Percentiles rank a stretch among this genome's conserved stretches.
phyloP scores from a whole-genome alignment of 2,329 filamentous ascomycete species.

The Magnaporthiopsis incrustans region DNA sequence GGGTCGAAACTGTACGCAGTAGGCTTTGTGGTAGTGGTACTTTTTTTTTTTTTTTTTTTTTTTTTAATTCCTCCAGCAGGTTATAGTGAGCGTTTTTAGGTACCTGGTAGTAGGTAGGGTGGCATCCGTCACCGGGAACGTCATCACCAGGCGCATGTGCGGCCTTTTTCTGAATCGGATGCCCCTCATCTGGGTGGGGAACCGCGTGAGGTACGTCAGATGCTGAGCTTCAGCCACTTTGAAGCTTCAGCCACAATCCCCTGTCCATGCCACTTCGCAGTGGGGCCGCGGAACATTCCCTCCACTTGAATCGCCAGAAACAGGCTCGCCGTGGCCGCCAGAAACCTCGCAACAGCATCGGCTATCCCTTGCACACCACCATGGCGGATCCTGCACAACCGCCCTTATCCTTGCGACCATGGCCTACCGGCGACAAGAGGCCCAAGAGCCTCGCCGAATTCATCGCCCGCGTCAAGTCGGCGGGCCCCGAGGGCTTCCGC shows the following conservation, averaged over 20 bases:
- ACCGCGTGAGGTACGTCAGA: neutral
- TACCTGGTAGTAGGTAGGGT: neutral
- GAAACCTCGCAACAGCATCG: neutral
- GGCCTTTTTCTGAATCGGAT: neutral
- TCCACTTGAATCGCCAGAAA: too few species aligned
- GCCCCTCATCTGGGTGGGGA: neutral
- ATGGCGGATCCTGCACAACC: conserved; percentile 14
- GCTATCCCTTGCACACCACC: neutral
- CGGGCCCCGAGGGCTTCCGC: conserved; percentile 74
- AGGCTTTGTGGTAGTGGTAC: too few species aligned
- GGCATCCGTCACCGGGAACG: neutral
- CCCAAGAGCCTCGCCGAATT: conserved; percentile 61
- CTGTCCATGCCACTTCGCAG: neutral
- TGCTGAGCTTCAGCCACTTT: neutral
- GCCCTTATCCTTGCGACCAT: conserved; percentile 54
- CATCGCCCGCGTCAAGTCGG: conserved; percentile 65
- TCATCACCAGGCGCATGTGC: neutral
- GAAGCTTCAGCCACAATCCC: neutral
- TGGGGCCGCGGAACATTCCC: neutral
- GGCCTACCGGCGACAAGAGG: conserved; percentile 48
- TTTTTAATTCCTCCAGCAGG: too few species aligned
- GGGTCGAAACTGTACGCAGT: too few species aligned
- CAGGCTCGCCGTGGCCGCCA: neutral
- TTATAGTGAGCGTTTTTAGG: too few species aligned
- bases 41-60: too few species aligned